These are phyloP conservation scores for Flaveria bidentis DNA, from an alignment of 129 eudicot species.

Conservation along the genomic window DNA sequence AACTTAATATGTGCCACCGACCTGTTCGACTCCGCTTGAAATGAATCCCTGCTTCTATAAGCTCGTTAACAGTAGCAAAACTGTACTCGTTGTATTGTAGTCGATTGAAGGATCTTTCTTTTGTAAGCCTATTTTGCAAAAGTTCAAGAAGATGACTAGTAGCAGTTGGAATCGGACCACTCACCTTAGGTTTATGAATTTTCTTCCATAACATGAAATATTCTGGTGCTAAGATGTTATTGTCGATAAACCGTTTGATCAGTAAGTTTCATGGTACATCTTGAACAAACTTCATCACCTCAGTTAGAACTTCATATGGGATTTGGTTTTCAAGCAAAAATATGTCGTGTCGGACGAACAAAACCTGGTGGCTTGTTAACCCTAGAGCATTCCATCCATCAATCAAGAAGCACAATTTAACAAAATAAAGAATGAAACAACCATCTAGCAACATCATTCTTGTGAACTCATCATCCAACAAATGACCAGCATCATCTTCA, in stretches of 20 bases:
- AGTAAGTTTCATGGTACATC: not conserved
- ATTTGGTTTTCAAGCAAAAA: slow-evolving; percentile 42
- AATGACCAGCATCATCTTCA: not conserved
- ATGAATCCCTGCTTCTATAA: slow-evolving; percentile 34
- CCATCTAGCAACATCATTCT: slow-evolving; percentile 41
- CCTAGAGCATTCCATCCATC: not conserved
- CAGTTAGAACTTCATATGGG: slow-evolving; percentile 28
- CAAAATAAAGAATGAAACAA: slow-evolving; percentile 32
- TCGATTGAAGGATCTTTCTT: not conserved
- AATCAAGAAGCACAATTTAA: not conserved
- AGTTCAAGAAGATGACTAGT: slow-evolving; percentile 31
- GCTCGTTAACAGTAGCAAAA: slow-evolving; percentile 32
- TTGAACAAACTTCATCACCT: slow-evolving; percentile 20
- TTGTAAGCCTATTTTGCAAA: slow-evolving; percentile 23
- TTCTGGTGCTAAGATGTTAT: slow-evolving; percentile 20
- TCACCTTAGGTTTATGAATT: no score
- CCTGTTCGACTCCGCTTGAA: slow-evolving; percentile 21
- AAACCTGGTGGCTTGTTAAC: slow-evolving; percentile 36
- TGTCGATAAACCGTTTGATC: slow-evolving; percentile 13
- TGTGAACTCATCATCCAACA: slow-evolving; percentile 19
- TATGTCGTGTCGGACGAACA: slow-evolving; percentile 32
- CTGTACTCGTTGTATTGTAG: slow-evolving; percentile 17
- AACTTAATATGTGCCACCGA: slow-evolving; percentile 23
- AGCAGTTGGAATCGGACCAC: not conserved
- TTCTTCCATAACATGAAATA: not conserved